phyloP scores from a whole-genome alignment of 1,284 basidiomycete genomes.

The Trametes pubescens region DNA sequence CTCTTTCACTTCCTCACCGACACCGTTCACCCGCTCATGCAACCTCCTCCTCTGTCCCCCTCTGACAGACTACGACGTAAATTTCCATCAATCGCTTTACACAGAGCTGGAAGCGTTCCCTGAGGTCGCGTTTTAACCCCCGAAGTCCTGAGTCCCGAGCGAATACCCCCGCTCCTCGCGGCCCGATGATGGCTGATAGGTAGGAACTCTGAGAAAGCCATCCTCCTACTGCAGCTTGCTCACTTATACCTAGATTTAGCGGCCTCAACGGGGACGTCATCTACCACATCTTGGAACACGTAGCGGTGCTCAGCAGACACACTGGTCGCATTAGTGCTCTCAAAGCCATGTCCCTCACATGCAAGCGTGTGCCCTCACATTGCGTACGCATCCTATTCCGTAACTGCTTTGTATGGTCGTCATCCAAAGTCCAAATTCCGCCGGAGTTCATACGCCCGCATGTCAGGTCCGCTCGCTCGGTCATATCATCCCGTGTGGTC shows the following conservation, averaged over 20 bases:
- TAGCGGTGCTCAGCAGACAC: background rate
- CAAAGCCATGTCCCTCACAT: background rate
- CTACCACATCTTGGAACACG: background rate
- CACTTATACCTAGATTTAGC: background rate
- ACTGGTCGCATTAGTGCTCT: background rate
- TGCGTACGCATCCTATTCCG: background rate
- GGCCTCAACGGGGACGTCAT: background rate
- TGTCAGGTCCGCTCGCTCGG: background rate
- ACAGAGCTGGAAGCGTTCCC: too few species aligned
- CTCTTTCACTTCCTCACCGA: too few species aligned
- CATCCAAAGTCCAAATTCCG: background rate
- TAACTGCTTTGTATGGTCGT: background rate
- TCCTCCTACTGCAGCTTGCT: background rate
- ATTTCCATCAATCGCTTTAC: too few species aligned
- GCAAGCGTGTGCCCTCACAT: background rate
- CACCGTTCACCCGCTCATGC: too few species aligned
- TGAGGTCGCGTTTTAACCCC: too few species aligned
- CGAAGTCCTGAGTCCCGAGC: background rate
- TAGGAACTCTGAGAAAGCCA: background rate
- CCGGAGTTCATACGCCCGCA: background rate
- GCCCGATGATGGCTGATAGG: background rate
- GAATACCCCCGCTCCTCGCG: background rate
- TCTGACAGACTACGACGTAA: too few species aligned
- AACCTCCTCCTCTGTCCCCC: too few species aligned
- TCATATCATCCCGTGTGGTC: background rate